Evolutionary conservation across 495 filamentous ascomycete species (phyloP), one percentile per base, ranked within the genome.

Genomic region (Hypomontagnella monticulosa): DNA sequence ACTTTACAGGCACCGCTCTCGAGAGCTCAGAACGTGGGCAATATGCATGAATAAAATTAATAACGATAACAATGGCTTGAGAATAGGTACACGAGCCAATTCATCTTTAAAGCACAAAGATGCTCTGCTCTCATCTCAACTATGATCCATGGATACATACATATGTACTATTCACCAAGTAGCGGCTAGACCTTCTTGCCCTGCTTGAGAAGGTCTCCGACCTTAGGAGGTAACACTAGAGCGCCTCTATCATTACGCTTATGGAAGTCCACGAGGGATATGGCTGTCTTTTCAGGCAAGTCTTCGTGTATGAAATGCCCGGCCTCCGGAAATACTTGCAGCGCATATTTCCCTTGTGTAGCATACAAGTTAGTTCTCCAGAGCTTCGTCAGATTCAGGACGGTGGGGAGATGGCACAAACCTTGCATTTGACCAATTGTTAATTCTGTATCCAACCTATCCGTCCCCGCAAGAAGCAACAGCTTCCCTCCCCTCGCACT

Each of bases 371-470:
- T 4, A 61, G 40, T 30, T 11, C 23, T 41, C 18, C 34, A 20
- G 32, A 52, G 53, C 38, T 33, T 38, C 14, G 18, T 23, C 19
- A 46, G 20, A 30, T 5, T 20, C 19, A 12, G n/a, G 16, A 38
- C 19, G 42, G 18, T 51, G 43, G 44, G 32, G 9, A 61, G 38
- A 38, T 19, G 14, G 30, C 40, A 72, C 77, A 23, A 77, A 89
- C 93, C 93, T 84, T 97, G 93, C 93, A 97, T 97, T 77, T 98
- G 95, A 12, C 93, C 95, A 73, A 98, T 98, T 78, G 93, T 97
- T 65, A 98, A 75, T 68, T 98, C 95, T 70, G 91, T 96, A 73
- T 98, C 95, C 47, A 99, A 76, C 54, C 96, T 83, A 77, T 99
- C 95, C 11, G 95, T 98, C 4, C 95, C 95, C 4, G 95, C 96